phyloP scores from a whole-genome alignment of 1,284 basidiomycete species.

The Serendipita sp. region DNA sequence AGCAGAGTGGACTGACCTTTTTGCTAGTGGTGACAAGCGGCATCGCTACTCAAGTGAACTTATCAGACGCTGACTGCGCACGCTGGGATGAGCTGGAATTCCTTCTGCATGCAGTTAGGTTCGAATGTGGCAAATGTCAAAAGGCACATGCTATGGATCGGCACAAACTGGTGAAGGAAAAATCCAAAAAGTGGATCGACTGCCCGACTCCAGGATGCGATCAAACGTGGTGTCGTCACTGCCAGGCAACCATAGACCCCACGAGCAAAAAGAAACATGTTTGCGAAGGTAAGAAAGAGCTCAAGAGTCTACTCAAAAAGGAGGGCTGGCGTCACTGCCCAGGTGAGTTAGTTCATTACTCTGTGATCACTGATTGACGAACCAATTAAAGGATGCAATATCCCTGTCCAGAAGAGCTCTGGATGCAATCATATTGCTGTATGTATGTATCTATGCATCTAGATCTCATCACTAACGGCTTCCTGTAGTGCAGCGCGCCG shows the following conservation, averaged over 20 bases:
- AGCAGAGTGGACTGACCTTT: not conserved
- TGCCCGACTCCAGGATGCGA: not conserved
- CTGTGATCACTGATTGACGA: too few relatives aligned
- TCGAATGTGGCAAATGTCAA: not conserved
- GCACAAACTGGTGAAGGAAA: conserved; percentile 1
- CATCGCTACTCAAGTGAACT: not conserved
- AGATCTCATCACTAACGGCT: not conserved
- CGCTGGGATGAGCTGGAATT: conserved; percentile 6
- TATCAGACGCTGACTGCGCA: conserved; percentile 1
- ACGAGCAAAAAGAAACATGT: conserved; percentile 2
- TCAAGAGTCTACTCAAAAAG: conserved; percentile 1
- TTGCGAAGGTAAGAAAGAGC: conserved; percentile 4
- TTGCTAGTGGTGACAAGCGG: conserved; percentile 4
- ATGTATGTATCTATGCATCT: not conserved
- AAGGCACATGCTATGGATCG: not conserved
- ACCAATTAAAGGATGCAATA: not conserved
- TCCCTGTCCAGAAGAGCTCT: not conserved
- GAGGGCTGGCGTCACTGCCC: conserved; percentile 5
- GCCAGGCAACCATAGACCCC: not conserved
- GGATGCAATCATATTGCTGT: conserved; percentile 7
- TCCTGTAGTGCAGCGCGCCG: conserved; percentile 1
- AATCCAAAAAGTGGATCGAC: not conserved
- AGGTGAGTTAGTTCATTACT: not conserved
- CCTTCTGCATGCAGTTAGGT: not conserved
- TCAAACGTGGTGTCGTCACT: not conserved